Conservation (phyloP, 208 protist species). For the Acanthamoeba castellanii region DNA sequence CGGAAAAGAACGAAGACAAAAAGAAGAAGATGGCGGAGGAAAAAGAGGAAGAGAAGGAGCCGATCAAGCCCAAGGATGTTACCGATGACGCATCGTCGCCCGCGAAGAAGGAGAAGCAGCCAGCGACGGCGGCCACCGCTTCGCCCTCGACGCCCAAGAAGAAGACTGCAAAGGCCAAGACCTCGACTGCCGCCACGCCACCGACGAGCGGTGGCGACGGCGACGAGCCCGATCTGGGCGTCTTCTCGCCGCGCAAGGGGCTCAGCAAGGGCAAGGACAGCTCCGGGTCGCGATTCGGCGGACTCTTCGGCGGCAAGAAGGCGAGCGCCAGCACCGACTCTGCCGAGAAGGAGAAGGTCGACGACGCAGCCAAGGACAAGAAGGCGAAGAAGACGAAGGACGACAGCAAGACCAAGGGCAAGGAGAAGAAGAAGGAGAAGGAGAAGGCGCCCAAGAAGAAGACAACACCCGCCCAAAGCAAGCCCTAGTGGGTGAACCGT, state of each 20-base stretch:
- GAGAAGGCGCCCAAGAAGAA: not conserved
- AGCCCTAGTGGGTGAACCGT: not conserved
- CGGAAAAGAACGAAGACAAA: constrained; percentile 13
- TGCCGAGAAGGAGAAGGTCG: not conserved
- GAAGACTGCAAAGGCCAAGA: not conserved
- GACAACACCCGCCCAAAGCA: not conserved
- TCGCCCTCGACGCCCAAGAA: not conserved
- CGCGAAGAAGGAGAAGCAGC: not conserved
- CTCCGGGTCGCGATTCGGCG: not conserved
- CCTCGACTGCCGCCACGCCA: not conserved
- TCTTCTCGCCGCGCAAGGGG: constrained; percentile 27
- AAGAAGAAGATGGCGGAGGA: not conserved
- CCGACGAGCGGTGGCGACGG: not conserved
- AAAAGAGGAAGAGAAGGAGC: not conserved
- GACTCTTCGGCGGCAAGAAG: not conserved
- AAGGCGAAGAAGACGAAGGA: constrained; percentile 23
- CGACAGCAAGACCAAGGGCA: not conserved
- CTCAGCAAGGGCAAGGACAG: not conserved
- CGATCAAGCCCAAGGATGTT: not conserved
- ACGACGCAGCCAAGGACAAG: not conserved
- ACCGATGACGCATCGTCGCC: not conserved
- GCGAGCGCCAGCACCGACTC: not conserved
- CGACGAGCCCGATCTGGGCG: not conserved
- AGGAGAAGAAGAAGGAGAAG: constrained; percentile 30
- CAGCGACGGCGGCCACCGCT: not conserved